Evolutionary conservation across 225 moss, liverwort and hornwort genomes (phyloP), one percentile per base, ranked within the genome.

Genomic region (Pleurozium schreberi): DNA sequence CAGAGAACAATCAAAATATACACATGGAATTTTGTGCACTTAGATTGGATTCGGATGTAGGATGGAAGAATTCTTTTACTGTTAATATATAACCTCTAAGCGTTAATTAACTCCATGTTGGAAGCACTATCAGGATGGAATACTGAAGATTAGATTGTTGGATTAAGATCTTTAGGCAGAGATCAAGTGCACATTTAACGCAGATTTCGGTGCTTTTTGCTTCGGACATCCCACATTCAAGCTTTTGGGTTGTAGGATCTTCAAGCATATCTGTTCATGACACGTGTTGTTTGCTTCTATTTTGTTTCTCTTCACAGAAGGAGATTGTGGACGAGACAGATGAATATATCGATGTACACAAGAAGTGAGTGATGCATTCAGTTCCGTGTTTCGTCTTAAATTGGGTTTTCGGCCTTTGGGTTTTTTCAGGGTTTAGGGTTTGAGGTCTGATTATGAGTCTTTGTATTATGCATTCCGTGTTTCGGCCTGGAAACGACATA

Each of bases 271-370:
- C 25, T 86, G 47, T 52, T 53, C 53, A 7, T 55, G 12, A 82
- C 86, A 10, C 38, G 25, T 78, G 5, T 64, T 38, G 47, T 79
- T 79, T 68, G n/a, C 59, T 87, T 40, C 38, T 19, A 26, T 81
- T 73, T 52, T 77, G 53, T 53, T 78, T 78, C 1, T 17, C 43
- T 85, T 62, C 47, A 52, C 95, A 98, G 98, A 94, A 95, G 86
- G 98, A 98, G 90, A 98, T 98, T 79, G 91, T 97, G 90, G 98
- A 97, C 80, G 96, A 98, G 89, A 98, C 96, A 58, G 96, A 98
- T 89, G 98, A 93, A 90, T 98, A 94, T 31, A 96, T 98, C 45
- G 96, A 98, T 77, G 95, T 98, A 73, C 98, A 97, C 85, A 96
- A 95, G 90, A 98, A 95, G 98, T 96, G 91, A 94, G 95, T 87